These are phyloP conservation scores for Plasmodium malariae DNA, from an alignment of 169 alveolate species.

Conservation along the genomic window DNA sequence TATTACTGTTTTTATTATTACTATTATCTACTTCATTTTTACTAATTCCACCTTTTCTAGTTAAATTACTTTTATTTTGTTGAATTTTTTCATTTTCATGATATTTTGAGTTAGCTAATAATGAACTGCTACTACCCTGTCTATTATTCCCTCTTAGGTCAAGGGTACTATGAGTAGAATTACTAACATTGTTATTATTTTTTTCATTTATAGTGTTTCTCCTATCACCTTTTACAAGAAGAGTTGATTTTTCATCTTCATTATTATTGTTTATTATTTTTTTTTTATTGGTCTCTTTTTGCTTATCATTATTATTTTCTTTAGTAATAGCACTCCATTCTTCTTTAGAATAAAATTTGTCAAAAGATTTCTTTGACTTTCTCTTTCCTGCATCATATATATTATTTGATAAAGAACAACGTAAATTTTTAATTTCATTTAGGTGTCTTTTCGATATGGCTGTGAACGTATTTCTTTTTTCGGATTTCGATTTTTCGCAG, in stretches of 20 bases:
- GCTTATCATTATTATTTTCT: not conserved
- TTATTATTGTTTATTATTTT: conserved; percentile 4
- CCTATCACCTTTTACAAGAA: too few relatives aligned
- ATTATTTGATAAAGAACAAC: conserved; percentile 72
- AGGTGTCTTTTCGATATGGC: conserved; percentile 71
- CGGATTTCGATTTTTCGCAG: conserved; percentile 22
- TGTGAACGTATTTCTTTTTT: conserved; percentile 58
- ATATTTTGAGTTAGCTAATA: too few relatives aligned
- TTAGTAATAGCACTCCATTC: conserved; percentile 29
- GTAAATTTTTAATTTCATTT: conserved; percentile 69
- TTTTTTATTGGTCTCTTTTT: not conserved
- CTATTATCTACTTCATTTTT: conserved; percentile 14
- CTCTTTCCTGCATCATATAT: conserved; percentile 77
- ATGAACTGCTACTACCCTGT: not conserved
- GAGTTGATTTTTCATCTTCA: conserved; percentile 29
- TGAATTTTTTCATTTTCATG: too few relatives aligned
- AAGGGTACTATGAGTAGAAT: not conserved
- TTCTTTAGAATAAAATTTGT: conserved; percentile 47
- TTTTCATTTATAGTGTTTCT: not conserved
- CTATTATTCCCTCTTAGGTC: not conserved
- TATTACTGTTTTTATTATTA: not conserved
- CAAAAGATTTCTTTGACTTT: conserved; percentile 43
- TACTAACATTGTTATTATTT: not conserved
- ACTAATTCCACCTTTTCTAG: not conserved
- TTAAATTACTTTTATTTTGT: conserved; percentile 10